A percentile compares a stretch with the other conserved stretches of the same genome.
These are phyloP conservation scores for Phoma sp. DNA, from an alignment of 2,329 filamentous ascomycete genomes.

Conservation along the genomic window DNA sequence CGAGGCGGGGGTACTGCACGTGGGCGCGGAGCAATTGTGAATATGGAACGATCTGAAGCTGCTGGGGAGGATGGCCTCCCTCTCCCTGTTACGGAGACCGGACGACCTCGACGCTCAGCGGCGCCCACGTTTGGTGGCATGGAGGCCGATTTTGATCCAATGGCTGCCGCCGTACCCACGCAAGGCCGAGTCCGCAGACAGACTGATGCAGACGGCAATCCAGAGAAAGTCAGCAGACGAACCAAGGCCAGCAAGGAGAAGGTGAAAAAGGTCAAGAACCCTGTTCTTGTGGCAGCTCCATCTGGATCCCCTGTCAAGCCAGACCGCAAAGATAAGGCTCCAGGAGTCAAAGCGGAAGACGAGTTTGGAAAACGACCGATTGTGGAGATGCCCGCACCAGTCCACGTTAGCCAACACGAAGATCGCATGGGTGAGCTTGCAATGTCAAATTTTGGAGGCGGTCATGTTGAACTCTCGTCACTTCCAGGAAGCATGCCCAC, in stretches of 20 bases:
- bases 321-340: constrained; percentile 41
- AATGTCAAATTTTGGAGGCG: constrained; percentile 13
- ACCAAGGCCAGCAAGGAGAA: constrained; percentile 50
- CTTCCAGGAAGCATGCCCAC: constrained; percentile 23
- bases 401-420: constrained; percentile 33
- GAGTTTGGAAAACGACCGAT: constrained; percentile 37
- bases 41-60: constrained; percentile 48
- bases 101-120: constrained; percentile 58
- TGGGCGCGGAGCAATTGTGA: constrained; percentile 66
- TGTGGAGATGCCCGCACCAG: constrained; percentile 37
- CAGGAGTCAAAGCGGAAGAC: constrained; percentile 45
- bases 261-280: constrained; percentile 50
- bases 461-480: constrained; percentile 6
- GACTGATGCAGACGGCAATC: constrained; percentile 40
- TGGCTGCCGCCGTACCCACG: constrained; percentile 35
- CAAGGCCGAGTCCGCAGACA: constrained; percentile 45
- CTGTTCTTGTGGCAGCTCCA: constrained; percentile 49
- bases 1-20: constrained; percentile 50
- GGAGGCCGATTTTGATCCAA: constrained; percentile 66
- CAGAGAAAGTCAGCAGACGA: constrained; percentile 50
- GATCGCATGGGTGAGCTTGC: constrained; percentile 38
- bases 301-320: constrained; percentile 44
- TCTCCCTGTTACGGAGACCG: constrained; percentile 54
- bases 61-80: constrained; percentile 48
- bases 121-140: constrained; percentile 76